Percentiles rank a stretch among this genome's conserved stretches.
These are phyloP conservation scores for Monosporozyma servazzii DNA, from an alignment of 805 yeast genomes.

Conservation along the genomic window DNA sequence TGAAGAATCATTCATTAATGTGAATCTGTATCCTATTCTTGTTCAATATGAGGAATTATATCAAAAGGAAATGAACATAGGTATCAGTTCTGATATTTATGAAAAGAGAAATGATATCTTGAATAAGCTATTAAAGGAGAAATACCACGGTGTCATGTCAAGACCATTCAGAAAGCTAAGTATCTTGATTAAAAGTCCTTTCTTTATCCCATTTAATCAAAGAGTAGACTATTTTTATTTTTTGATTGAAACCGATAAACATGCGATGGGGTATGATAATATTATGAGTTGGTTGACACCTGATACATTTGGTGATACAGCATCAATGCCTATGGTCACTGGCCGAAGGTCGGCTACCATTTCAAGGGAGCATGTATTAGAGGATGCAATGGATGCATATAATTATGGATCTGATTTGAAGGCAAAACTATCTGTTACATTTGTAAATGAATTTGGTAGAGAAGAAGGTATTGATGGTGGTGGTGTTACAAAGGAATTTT, in stretches of 20 bases:
- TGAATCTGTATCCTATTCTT: conserved; percentile 2
- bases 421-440: conserved; percentile 49
- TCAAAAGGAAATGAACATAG: neutral
- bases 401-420: conserved; percentile 52
- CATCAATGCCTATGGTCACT: conserved; percentile 33
- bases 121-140: neutral
- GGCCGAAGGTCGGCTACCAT: conserved; percentile 38
- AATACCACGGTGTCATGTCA: conserved; percentile 6
- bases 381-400: conserved; percentile 63
- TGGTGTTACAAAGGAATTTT: conserved; percentile 84
- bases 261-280: conserved; percentile 7
- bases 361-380: conserved; percentile 59
- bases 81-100: neutral
- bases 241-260: conserved; percentile 48
- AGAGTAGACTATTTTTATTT: conserved; percentile 67
- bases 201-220: conserved; percentile 64
- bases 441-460: conserved; percentile 60
- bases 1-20: conserved; percentile 1
- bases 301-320: conserved; percentile 23
- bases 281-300: conserved; percentile 3
- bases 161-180: conserved; percentile 33
- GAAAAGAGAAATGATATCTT: conserved; percentile 1
- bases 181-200: conserved; percentile 60
- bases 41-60: conserved; percentile 3
- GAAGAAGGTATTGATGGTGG: conserved; percentile 96